A percentile compares a stretch with the other conserved stretches of the same genome.
phyloP scores from a whole-genome alignment of 805 yeast genomes.

The Cyberlindnera subsufficiens region DNA sequence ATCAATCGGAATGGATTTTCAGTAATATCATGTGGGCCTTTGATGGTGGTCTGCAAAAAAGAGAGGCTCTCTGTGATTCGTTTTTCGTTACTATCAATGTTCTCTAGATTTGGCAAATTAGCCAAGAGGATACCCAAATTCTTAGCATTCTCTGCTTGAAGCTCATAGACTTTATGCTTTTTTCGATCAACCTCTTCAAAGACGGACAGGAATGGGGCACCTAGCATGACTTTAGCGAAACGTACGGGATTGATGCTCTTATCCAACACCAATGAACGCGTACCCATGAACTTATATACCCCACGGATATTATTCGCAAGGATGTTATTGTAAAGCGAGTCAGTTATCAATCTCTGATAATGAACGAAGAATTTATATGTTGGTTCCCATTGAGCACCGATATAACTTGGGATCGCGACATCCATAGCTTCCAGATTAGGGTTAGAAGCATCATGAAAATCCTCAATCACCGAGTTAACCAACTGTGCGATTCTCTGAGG shows the following conservation, averaged over 20 bases:
- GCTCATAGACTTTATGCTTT: constrained; percentile 15
- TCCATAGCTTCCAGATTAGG: not conserved
- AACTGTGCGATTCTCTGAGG: constrained; percentile 23
- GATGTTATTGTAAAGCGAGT: constrained; percentile 15
- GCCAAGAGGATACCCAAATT: constrained; percentile 31
- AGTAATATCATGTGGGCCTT: not conserved
- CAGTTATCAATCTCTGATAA: constrained; percentile 7
- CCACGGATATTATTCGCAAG: constrained; percentile 14
- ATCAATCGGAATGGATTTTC: not conserved
- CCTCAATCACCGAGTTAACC: constrained; percentile 19
- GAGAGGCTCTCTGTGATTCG: not conserved
- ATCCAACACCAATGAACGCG: not conserved
- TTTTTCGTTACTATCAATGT: not conserved
- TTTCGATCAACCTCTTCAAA: constrained; percentile 23
- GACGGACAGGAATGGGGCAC: constrained; percentile 31
- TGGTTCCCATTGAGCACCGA: constrained; percentile 1
- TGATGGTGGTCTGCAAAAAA: not conserved
- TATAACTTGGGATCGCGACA: constrained; percentile 2
- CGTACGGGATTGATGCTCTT: not conserved
- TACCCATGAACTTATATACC: constrained; percentile 12
- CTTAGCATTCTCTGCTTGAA: constrained; percentile 27
- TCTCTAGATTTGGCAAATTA: constrained; percentile 25
- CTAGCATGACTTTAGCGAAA: constrained; percentile 27
- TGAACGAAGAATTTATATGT: constrained; percentile 9
- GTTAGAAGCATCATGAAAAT: constrained; percentile 12